Evolutionary conservation across 2,329 filamentous ascomycete genomes (phyloP), one percentile per base, ranked within the genome.

Genomic region (Fusarium burgessii): DNA sequence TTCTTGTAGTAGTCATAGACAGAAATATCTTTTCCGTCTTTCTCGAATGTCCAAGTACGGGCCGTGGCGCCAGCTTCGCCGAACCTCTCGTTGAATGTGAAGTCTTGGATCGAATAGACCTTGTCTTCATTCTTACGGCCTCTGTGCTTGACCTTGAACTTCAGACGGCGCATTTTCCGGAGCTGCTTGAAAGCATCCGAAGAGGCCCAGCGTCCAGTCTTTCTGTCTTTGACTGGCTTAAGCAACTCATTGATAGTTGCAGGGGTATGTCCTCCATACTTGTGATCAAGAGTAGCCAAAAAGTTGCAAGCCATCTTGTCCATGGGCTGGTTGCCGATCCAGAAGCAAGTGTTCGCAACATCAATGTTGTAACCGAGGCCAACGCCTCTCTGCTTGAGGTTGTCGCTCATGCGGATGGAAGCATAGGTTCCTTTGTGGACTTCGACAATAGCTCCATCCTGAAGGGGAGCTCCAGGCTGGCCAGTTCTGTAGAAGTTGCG

Each of bases 331-430:
- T 77, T 69, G 0, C 77, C 80, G 1, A 81, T 86, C 92, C 93
- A 98, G 82, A 99, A 99, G 15, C 92, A 93, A 1, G 93, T 93
- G 77, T 98, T 97, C 61, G 95, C 92, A 33, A 97, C 92, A 76
- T 99, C 95, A 14, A 97, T 90, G 74, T 98, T 98, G 78, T 99
- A 84, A 1, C 92, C 89, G 9, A 98, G 85, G 12, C 89, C 89
- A 29, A 88, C 87, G 35, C 88, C 86, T 3, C 84, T 81, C 77
- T 87, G 77, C n/a, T 66, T 38, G 18, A 78, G 35, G 64, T 78
- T 79, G 79, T 93, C 86, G 49, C 91, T 92, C 25, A 95, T 87
- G 43, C 94, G 90, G 55, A 98, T 90, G 0, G 95, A 94, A 13
- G 94, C 90, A 75, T 97, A 98, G 7, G 94, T 91, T 33, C 96